Evolutionary conservation across 345 rosid genomes (phyloP), one percentile per base, ranked within the genome.

Genomic region (Arabidopsis suecica): DNA sequence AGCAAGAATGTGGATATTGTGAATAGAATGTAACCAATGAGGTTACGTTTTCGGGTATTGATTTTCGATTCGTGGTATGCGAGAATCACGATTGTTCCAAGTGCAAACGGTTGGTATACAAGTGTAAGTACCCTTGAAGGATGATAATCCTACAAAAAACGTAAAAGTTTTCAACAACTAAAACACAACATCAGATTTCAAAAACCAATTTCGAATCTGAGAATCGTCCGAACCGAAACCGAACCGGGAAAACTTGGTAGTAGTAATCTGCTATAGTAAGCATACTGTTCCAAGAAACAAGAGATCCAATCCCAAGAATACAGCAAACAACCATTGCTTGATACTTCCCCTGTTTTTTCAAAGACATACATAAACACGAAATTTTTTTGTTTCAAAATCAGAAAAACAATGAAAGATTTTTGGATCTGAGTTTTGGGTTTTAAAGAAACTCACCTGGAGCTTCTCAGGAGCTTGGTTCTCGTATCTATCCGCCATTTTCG

Each of bases 41-140:
- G 47, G 87, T 86, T 92, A 41, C 99, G 81, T 78, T 54, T 73
- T 18, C 99, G 78, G 0, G 99, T 95, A 71, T 92, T 58, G 32
- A 95, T 70, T 80, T 75, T 89, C 1, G 97, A 78, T 67, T 95
- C 99, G 0, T 85, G 61, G 79, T 85, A 86, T 7, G 97, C 76
- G 0, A 95, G 77, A 33, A 92, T 54, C 28, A 83, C 73, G 62
- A 90, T 88, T 2, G 93, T 81, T 80, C 84, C 93, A 20, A 92
- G 69, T 0, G 97, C 97, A 65, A 92, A 90, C 0, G 98, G 88
- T 81, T 86, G 91, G 72, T 95, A 92, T 40, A 95, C 91, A 7
- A 95, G 87, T 13, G 99, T 85, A 32, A 95, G 87, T 14, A 88
- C 91, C 61, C 99, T 90, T 38, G 97, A 87, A 45, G 99, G 99